Conservation (phyloP, 495 filamentous ascomycete species). For the Tuber melanosporum region DNA sequence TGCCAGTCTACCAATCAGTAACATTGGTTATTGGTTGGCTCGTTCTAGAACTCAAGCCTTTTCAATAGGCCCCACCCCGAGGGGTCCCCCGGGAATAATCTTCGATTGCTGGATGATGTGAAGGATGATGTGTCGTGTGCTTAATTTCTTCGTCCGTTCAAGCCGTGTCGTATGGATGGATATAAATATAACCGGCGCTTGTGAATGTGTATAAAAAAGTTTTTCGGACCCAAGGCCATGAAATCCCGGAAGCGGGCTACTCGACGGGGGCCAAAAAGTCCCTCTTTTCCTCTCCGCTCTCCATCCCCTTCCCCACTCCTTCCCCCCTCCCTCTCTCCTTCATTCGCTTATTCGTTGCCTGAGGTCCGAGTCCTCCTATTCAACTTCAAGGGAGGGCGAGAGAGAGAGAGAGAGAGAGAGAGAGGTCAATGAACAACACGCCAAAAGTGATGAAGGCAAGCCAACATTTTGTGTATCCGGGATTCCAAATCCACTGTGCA, state of each 20-base stretch:
- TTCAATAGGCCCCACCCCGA: neutral
- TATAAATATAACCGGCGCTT: neutral
- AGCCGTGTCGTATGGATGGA: neutral
- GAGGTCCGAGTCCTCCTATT: neutral
- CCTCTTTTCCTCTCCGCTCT: neutral
- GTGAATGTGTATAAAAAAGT: neutral
- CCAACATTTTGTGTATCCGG: neutral
- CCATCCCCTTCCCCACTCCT: neutral
- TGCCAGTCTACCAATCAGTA: neutral
- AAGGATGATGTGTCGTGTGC: neutral
- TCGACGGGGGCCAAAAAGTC: neutral
- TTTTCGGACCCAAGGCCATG: neutral
- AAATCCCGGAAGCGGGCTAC: neutral
- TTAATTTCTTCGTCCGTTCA: neutral
- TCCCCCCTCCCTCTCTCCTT: neutral
- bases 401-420: neutral
- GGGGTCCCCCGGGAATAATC: neutral
- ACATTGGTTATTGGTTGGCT: neutral
- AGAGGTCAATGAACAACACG: neutral
- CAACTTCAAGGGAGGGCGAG: neutral
- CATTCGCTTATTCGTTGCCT: neutral
- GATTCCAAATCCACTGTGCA: neutral
- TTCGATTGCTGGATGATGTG: neutral
- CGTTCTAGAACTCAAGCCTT: neutral
- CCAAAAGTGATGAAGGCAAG: slow-evolving; percentile 1